Conservation (phyloP, 306 rosid genomes). For the Quercus berberidifolia region DNA sequence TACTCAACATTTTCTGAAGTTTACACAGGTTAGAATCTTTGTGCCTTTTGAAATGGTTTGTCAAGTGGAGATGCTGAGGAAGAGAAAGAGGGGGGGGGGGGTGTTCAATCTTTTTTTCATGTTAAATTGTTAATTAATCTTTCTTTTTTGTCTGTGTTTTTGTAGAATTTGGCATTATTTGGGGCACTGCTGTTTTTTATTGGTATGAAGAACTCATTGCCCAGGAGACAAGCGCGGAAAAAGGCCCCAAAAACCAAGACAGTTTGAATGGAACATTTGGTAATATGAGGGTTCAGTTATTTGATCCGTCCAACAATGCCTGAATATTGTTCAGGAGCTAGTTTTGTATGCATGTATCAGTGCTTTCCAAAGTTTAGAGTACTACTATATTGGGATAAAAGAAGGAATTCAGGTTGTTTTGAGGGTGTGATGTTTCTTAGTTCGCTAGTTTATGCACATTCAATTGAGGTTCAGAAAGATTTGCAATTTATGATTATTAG, state of each 20-base stretch:
- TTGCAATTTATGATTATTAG: not conserved
- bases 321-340: slow-evolving; percentile 22
- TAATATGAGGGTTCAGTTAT: not conserved
- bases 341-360: slow-evolving; percentile 24
- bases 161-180: slow-evolving; percentile 63
- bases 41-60: not conserved
- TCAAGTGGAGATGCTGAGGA: not conserved
- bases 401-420: not conserved
- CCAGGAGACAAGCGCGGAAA: slow-evolving; percentile 45
- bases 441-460: slow-evolving; percentile 18
- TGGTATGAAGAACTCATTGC: slow-evolving; percentile 54
- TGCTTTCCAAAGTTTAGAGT: slow-evolving; percentile 5
- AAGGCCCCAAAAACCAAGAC: slow-evolving; percentile 52
- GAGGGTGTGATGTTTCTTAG: slow-evolving; percentile 3
- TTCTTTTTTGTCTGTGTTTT: not conserved
- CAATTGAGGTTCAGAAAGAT: slow-evolving; percentile 12
- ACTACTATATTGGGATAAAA: not conserved
- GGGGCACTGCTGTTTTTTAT: slow-evolving; percentile 65
- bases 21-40: slow-evolving; percentile 48
- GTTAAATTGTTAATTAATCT: not conserved
- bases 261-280: slow-evolving; percentile 8
- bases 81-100: not conserved
- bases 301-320: not conserved
- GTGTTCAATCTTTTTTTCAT: not conserved
- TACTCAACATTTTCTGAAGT: slow-evolving; percentile 51